Conservation (phyloP, 2,329 filamentous ascomycete species). For the Ascosphaera apis region DNA sequence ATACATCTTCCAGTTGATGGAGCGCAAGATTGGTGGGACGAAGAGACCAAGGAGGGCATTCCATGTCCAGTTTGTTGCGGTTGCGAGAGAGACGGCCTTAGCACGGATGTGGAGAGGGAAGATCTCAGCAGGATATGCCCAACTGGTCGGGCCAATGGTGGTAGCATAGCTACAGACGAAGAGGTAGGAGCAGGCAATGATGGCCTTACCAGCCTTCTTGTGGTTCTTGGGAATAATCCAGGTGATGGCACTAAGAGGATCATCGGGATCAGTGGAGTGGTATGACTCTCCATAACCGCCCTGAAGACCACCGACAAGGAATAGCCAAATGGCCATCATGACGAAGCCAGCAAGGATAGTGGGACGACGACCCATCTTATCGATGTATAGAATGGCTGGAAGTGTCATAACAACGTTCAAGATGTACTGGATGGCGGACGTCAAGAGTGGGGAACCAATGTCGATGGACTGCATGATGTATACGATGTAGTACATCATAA, state of each 20-base stretch:
- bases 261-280: constrained; percentile 1
- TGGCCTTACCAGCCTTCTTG: constrained; percentile 27
- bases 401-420: constrained; percentile 65
- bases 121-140: constrained; percentile 38
- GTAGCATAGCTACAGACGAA: constrained; percentile 48
- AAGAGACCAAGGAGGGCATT: constrained; percentile 33
- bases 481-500: constrained; percentile 44
- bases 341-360: constrained; percentile 41
- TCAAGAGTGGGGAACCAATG: constrained; percentile 22
- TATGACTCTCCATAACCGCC: constrained; percentile 7
- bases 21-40: constrained; percentile 34
- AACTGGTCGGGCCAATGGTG: constrained; percentile 37
- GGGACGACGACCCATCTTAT: constrained; percentile 49
- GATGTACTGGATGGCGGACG: constrained; percentile 50
- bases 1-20: constrained; percentile 39
- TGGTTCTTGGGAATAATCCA: constrained; percentile 1
- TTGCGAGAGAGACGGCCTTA: constrained; percentile 38
- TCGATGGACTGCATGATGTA: constrained; percentile 3
- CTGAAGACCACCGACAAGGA: constrained; percentile 12
- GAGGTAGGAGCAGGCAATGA: constrained; percentile 48
- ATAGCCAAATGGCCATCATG: constrained; percentile 30
- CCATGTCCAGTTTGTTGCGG: constrained; percentile 39
- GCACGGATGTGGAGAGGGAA: constrained; percentile 39
- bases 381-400: constrained; percentile 50
- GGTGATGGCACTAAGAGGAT: constrained; percentile 11